Conservation (phyloP, 2,329 filamentous ascomycete species). For the Calonectria ilicicola region DNA sequence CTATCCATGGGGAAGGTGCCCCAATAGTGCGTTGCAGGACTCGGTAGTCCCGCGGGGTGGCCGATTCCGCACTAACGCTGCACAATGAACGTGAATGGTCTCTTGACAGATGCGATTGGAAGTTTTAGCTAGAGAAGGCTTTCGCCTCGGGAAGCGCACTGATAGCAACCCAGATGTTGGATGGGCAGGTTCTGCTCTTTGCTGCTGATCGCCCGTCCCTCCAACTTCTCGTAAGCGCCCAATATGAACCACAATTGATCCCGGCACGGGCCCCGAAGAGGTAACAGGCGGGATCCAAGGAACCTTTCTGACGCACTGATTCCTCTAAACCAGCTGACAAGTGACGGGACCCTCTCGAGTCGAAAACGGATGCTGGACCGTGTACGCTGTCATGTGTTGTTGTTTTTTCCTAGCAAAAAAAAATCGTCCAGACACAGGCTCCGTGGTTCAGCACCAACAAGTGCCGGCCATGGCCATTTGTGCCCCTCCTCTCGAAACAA, state of each 20-base stretch:
- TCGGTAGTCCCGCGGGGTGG: slow-evolving; percentile 8
- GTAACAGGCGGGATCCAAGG: slow-evolving; percentile 10
- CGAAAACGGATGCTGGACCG: slow-evolving; percentile 11
- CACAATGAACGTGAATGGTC: background rate
- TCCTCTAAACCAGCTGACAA: background rate
- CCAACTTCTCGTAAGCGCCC: slow-evolving; percentile 15
- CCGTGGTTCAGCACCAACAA: slow-evolving; percentile 29
- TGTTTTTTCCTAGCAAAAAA: slow-evolving; percentile 21
- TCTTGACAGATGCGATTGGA: slow-evolving; percentile 8
- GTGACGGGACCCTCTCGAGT: background rate
- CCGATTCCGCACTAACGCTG: background rate
- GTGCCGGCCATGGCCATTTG: slow-evolving; percentile 34
- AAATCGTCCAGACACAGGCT: slow-evolving; percentile 26
- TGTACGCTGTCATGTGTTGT: slow-evolving; percentile 16
- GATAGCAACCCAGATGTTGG: background rate
- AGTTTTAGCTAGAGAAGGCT: background rate
- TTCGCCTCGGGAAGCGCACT: background rate
- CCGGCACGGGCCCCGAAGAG: slow-evolving; percentile 7
- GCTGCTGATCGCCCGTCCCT: slow-evolving; percentile 5
- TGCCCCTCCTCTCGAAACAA: slow-evolving; percentile 45
- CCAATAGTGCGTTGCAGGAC: slow-evolving; percentile 7
- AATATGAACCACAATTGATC: slow-evolving; percentile 7
- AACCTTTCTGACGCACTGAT: slow-evolving; percentile 15
- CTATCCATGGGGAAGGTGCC: background rate
- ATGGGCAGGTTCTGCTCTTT: background rate